Percentiles rank a stretch among this genome's conserved stretches.
These are phyloP conservation scores for Hypoxylon sp. DNA, from an alignment of 2,329 filamentous ascomycete species.

Conservation along the genomic window DNA sequence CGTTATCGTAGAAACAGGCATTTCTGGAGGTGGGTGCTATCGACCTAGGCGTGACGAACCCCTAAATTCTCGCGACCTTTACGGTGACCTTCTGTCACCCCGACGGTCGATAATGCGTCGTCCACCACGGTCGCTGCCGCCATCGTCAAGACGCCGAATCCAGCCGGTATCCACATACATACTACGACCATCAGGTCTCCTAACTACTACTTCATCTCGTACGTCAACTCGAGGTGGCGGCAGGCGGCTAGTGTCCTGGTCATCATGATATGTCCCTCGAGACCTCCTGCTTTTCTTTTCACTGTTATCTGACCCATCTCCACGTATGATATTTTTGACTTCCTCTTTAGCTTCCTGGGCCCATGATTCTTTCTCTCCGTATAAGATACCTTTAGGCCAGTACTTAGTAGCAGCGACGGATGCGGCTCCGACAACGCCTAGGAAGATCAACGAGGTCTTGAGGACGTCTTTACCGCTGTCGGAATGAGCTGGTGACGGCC, in stretches of 20 bases:
- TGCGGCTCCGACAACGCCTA: conserved; percentile 58
- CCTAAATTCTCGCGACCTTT: not conserved
- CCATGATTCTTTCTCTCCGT: conserved; percentile 59
- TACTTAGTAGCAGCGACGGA: conserved; percentile 57
- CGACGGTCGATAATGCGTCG: not conserved
- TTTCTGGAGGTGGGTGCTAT: not conserved
- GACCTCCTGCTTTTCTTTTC: conserved; percentile 8
- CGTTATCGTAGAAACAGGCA: not conserved
- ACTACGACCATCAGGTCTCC: conserved; percentile 18
- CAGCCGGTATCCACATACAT: conserved; percentile 20
- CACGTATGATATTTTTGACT: conserved; percentile 28
- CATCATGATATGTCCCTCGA: conserved; percentile 1
- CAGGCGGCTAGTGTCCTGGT: conserved; percentile 7
- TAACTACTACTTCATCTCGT: conserved; percentile 21
- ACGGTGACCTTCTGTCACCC: conserved; percentile 3
- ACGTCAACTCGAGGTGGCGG: conserved; percentile 11
- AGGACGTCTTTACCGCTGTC: conserved; percentile 45
- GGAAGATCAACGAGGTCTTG: conserved; percentile 58
- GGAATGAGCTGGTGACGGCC: conserved; percentile 24
- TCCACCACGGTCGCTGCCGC: conserved; percentile 6
- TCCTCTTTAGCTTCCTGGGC: conserved; percentile 46
- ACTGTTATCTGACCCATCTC: conserved; percentile 6
- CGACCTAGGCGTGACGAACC: conserved; percentile 5
- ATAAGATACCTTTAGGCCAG: conserved; percentile 58
- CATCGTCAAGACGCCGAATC: conserved; percentile 7